Evolutionary conservation across 768 basidiomycete genomes (phyloP), one percentile per base, ranked within the genome.

Genomic region (Pleurotus platypus): DNA sequence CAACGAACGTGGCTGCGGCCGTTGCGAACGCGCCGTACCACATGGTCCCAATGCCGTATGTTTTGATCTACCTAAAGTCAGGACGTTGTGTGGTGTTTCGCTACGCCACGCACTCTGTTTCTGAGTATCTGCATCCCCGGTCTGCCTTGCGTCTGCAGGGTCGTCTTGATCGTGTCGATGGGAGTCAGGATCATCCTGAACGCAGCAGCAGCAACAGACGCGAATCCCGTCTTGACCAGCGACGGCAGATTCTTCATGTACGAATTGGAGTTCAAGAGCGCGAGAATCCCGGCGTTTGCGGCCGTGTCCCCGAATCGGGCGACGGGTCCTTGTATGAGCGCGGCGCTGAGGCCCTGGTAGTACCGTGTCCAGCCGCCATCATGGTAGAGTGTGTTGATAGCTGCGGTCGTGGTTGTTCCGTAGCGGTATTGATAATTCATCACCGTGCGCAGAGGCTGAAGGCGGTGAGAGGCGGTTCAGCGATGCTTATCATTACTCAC

Each of bases 361-460:
- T 89, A 97, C 43, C 95, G 82, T 38, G 80, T 74, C 75, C 81
- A 88, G 7, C 92, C 92, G 12, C 94, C 93, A 58, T 94, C 89
- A 2, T 70, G 71, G 67, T 89, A 89, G 15, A 95, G 83, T 2
- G 82, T 91, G 48, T 70, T 69, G 57, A 79, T 81, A 11, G 90
- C 87, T 39, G 79, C 71, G 0, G 83, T 84, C 5, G 85, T 85
- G 1, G 84, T 81, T 2, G 87, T 88, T n/a, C 94, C 94, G 66
- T 85, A 94, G 54, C 88, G 84, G 69, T 94, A 94, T 73, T 94
- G 93, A 67, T 91, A 97, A 76, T 98, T 98, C 96, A 98, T 98
- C 56, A 94, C 80, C 2, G 95, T 97, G n/a, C 93, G 83, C n/a
- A 96, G 71, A 4, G 93, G 94, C 89, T 89, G 55, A 11, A 43